Conservation (phyloP, 2,329 filamentous ascomycete genomes). For the Tolypocladium endophyticum region DNA sequence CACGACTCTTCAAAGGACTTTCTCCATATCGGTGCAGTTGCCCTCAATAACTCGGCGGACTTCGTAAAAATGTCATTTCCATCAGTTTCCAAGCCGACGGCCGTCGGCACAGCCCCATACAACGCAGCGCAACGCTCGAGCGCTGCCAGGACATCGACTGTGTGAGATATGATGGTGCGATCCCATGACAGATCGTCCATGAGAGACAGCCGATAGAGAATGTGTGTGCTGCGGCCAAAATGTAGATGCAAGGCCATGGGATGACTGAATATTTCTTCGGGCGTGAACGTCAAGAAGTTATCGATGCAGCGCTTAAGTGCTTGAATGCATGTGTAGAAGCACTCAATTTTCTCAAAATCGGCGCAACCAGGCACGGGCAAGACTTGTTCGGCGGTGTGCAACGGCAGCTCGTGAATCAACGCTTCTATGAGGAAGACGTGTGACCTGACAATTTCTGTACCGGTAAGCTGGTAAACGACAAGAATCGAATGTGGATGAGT, state of each 20-base stretch:
- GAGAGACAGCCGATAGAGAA: conserved; percentile 13
- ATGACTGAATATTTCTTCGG: conserved; percentile 14
- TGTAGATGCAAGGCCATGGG: conserved; percentile 15
- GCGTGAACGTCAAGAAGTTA: conserved; percentile 18
- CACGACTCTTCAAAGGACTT: conserved; percentile 3
- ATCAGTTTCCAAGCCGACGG: not conserved
- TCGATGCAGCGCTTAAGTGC: conserved; percentile 15
- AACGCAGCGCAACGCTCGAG: conserved; percentile 2
- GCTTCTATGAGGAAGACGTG: not conserved
- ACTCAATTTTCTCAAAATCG: not conserved
- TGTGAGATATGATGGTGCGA: conserved; percentile 16
- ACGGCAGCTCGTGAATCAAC: not conserved
- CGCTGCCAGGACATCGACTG: conserved; percentile 19
- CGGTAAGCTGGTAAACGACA: not conserved
- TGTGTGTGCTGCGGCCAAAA: conserved; percentile 21
- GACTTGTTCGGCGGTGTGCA: not conserved
- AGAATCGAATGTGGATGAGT: not conserved
- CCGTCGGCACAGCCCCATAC: not conserved
- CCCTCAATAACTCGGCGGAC: conserved; percentile 1
- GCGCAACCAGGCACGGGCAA: not conserved
- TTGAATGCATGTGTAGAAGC: conserved; percentile 16
- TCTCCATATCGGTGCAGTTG: conserved; percentile 5
- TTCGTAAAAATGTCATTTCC: conserved; percentile 4
- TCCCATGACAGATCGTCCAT: conserved; percentile 28
- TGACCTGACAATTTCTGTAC: not conserved